Percentiles rank a stretch among this genome's conserved stretches.
phyloP scores from a whole-genome alignment of 805 yeast genomes.

The Schwanniomyces pseudopolymorphus region DNA sequence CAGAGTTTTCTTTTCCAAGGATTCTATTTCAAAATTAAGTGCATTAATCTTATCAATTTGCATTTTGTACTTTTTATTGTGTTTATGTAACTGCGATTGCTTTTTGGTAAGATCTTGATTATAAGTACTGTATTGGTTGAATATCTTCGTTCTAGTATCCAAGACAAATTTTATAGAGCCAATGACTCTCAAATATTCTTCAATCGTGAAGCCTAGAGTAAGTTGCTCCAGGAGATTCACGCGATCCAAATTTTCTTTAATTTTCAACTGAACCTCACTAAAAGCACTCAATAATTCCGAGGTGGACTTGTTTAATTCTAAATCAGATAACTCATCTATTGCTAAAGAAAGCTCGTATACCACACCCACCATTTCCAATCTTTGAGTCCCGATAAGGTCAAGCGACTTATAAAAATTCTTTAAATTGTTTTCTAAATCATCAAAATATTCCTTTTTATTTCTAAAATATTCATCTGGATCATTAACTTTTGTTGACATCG shows the following conservation, averaged over 20 bases:
- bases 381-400: conserved; percentile 70
- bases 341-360: conserved; percentile 63
- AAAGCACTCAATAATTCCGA: conserved; percentile 67
- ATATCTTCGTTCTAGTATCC: conserved; percentile 66
- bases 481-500: conserved; percentile 62
- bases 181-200: conserved; percentile 79
- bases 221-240: conserved; percentile 81
- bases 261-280: conserved; percentile 66
- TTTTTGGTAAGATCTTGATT: conserved; percentile 47
- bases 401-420: conserved; percentile 66
- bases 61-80: conserved; percentile 41
- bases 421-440: conserved; percentile 70
- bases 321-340: conserved; percentile 60
- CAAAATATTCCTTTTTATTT: conserved; percentile 67
- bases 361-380: conserved; percentile 68
- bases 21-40: conserved; percentile 59
- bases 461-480: conserved; percentile 81
- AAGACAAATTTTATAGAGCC: conserved; percentile 74
- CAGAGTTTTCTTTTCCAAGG: conserved; percentile 52
- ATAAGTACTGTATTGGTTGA: conserved; percentile 40
- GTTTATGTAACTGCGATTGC: conserved; percentile 44
- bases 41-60: conserved; percentile 63
- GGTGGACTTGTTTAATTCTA: conserved; percentile 71
- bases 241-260: conserved; percentile 73
- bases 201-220: conserved; percentile 82